These are phyloP conservation scores for Phytopythium mirpurense DNA, from an alignment of 352 stramenopile genomes.

Conservation along the genomic window DNA sequence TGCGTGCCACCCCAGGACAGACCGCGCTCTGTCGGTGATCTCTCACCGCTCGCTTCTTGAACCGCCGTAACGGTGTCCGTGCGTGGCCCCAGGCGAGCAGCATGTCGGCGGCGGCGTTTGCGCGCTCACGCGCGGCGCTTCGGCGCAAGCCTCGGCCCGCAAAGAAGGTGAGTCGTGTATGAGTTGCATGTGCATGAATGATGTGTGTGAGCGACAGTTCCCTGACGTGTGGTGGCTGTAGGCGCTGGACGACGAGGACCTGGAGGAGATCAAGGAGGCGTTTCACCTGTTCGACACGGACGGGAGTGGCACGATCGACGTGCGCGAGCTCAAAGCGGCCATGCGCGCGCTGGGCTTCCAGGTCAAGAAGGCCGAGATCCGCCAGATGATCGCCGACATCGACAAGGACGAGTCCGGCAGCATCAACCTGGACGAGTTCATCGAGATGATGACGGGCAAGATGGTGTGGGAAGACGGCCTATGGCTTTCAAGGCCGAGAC, in stretches of 20 bases:
- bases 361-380: slow-evolving; percentile 91
- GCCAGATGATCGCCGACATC: slow-evolving; percentile 91
- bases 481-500: no score
- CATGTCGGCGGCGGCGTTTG: slow-evolving; percentile 64
- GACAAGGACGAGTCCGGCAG: slow-evolving; percentile 90
- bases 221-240: slow-evolving; percentile 4
- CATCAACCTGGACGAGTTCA: slow-evolving; percentile 92
- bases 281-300: slow-evolving; percentile 94
- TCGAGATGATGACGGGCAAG: slow-evolving; percentile 94
- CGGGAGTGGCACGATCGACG: slow-evolving; percentile 87
- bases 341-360: slow-evolving; percentile 94
- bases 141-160: slow-evolving; percentile 50
- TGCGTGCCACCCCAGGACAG: not conserved
- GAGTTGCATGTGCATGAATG: not conserved
- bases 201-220: not conserved
- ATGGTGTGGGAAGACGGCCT: slow-evolving; percentile 75
- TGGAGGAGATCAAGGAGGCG: slow-evolving; percentile 93
- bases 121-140: slow-evolving; percentile 47
- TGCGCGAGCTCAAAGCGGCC: slow-evolving; percentile 92
- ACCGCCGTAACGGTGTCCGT: not conserved
- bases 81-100: not conserved
- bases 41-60: not conserved
- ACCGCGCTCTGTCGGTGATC: not conserved
- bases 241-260: slow-evolving; percentile 87
- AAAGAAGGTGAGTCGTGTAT: slow-evolving; percentile 43